Evolutionary conservation across 306 rosid genomes (phyloP).

Genomic region (Trifolium fragiferum): DNA sequence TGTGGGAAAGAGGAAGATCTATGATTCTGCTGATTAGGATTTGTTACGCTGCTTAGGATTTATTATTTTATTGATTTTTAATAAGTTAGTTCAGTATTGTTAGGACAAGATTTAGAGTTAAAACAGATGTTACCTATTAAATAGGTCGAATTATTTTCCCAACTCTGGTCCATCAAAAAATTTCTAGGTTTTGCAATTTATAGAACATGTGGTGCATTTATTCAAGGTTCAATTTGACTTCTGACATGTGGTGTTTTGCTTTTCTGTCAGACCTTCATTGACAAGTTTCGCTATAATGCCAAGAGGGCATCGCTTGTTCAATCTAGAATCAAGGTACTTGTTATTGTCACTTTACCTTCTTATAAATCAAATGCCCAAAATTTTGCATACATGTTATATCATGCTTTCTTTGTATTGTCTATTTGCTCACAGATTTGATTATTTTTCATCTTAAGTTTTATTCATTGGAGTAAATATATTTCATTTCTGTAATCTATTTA

Average conservation of each 20-base stretch:
- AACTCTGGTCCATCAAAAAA: constrained; percentile 1
- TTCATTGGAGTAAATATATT: constrained; percentile 30
- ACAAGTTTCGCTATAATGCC: constrained; percentile 97
- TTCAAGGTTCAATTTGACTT: constrained; percentile 43
- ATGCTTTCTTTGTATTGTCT: constrained; percentile 17
- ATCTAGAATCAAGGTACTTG: constrained; percentile 95
- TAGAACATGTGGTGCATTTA: constrained; percentile 32
- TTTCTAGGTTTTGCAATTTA: constrained; percentile 3
- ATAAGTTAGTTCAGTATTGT: too few relatives aligned
- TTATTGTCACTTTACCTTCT: constrained; percentile 14
- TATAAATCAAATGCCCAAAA: constrained; percentile 38
- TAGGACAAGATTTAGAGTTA: too few relatives aligned
- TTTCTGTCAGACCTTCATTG: constrained; percentile 80
- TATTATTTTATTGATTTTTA: too few relatives aligned
- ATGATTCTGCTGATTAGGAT: too few relatives aligned
- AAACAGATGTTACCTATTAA: too few relatives aligned
- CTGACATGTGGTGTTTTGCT: constrained; percentile 47
- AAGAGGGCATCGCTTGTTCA: constrained; percentile 99
- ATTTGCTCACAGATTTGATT: constrained; percentile 29
- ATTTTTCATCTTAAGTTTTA: constrained; percentile 30
- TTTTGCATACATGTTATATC: not conserved
- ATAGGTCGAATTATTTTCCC: constrained; percentile 11
- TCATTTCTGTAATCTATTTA: not conserved
- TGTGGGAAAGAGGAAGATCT: too few relatives aligned
- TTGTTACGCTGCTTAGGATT: too few relatives aligned